Conservation (phyloP, 2,329 filamentous ascomycete genomes). For the Helicocarpus griseus region DNA sequence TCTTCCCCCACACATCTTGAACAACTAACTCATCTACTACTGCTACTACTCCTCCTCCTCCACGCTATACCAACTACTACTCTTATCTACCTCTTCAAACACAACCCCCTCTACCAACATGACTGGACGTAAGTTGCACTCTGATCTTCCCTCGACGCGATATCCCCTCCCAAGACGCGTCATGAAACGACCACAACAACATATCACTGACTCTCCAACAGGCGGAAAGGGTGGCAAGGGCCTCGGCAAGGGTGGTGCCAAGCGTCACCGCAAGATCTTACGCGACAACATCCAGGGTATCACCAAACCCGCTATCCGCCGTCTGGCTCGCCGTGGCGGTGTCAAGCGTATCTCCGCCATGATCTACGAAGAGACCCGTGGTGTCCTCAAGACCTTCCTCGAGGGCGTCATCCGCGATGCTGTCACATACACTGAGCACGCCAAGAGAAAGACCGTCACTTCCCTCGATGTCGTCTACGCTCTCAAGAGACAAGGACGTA, state of each 20-base stretch:
- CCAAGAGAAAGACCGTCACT: conserved; percentile 54
- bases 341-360: conserved; percentile 99
- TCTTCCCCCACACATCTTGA: conserved; percentile 9
- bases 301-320: conserved; percentile 95
- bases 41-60: neutral
- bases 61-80: conserved; percentile 12
- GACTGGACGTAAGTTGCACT: conserved; percentile 47
- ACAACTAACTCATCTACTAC: conserved; percentile 4
- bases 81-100: conserved; percentile 15
- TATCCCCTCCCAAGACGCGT: conserved; percentile 6
- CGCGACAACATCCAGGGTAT: conserved; percentile 99
- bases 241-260: conserved; percentile 95
- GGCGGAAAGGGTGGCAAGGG: conserved; percentile 95
- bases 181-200: conserved; percentile 8
- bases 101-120: conserved; percentile 37
- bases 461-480: conserved; percentile 55
- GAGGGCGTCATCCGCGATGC: conserved; percentile 71
- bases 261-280: conserved; percentile 98
- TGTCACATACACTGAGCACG: conserved; percentile 74
- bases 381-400: conserved; percentile 76
- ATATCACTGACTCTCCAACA: conserved; percentile 36
- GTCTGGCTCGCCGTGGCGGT: conserved; percentile 98
- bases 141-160: conserved; percentile 4
- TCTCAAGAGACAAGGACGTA: conserved; percentile 53
- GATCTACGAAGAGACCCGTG: conserved; percentile 78